Conservation (phyloP, 345 rosid species). For the Camelina laxa region DNA sequence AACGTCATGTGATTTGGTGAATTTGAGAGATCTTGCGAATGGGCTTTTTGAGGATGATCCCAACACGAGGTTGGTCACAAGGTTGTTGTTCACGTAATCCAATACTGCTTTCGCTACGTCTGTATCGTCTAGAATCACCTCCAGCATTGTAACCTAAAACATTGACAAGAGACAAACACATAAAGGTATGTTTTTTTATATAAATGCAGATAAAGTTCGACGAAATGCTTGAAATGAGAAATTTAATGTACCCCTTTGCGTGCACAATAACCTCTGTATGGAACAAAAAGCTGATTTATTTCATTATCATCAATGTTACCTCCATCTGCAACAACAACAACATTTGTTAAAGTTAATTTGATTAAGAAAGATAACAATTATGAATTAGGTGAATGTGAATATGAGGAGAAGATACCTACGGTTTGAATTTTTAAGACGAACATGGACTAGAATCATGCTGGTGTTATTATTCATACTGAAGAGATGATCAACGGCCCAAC, state of each 20-base stretch:
- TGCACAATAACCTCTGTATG: constrained; percentile 77
- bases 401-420: constrained; percentile 66
- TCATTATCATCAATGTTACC: constrained; percentile 48
- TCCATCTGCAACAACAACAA: constrained; percentile 36
- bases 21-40: constrained; percentile 69
- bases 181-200: no score
- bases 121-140: constrained; percentile 63
- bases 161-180: no score
- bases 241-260: constrained; percentile 70
- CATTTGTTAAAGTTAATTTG: not conserved
- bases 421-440: constrained; percentile 52
- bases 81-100: constrained; percentile 60
- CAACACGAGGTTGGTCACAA: constrained; percentile 60
- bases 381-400: not conserved
- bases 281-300: constrained; percentile 56
- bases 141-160: constrained; percentile 59
- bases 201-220: not conserved
- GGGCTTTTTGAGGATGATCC: constrained; percentile 71
- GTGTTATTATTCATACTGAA: constrained; percentile 41
- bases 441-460: constrained; percentile 62
- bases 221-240: constrained; percentile 27
- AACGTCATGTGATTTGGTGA: constrained; percentile 58
- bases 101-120: constrained; percentile 67
- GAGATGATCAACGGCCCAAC: constrained; percentile 88
- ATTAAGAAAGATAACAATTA: not conserved